phyloP scores from a whole-genome alignment of 225 moss, liverwort and hornwort species.

The Sphagnum contortum region DNA sequence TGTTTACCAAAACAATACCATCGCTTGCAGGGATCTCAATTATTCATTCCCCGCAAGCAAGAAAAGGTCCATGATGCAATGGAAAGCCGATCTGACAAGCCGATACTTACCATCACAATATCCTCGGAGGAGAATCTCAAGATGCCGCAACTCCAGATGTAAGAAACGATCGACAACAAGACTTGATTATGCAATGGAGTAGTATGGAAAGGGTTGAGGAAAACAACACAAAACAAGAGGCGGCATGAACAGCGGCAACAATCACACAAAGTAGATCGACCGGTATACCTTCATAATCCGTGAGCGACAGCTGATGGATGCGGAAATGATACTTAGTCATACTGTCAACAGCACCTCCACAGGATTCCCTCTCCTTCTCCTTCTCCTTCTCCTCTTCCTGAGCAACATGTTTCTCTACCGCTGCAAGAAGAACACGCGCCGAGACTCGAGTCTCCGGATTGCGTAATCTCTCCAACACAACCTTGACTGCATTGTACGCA shows the following conservation, averaged over 20 bases:
- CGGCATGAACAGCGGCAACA: background rate
- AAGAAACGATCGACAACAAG: no score
- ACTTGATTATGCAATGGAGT: no score
- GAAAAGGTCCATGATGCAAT: no score
- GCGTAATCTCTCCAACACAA: slow-evolving; percentile 61
- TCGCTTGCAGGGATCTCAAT: no score
- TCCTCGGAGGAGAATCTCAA: no score
- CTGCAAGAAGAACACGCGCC: slow-evolving; percentile 64
- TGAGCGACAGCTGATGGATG: slow-evolving; percentile 75
- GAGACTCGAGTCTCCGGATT: slow-evolving; percentile 45
- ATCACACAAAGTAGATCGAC: background rate
- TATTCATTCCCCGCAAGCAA: no score
- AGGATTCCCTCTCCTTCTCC: slow-evolving; percentile 2
- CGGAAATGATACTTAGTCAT: slow-evolving; percentile 77
- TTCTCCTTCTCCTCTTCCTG: slow-evolving; percentile 32
- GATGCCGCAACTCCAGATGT: no score
- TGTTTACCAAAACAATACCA: background rate
- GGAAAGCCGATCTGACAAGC: no score
- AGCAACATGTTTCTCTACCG: slow-evolving; percentile 52
- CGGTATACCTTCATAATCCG: slow-evolving; percentile 63
- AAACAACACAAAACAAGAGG: background rate
- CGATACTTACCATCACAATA: no score
- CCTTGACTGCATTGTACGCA: slow-evolving; percentile 75
- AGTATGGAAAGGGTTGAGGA: no score
- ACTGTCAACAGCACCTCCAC: slow-evolving; percentile 18